Percentiles rank a stretch among this genome's conserved stretches.
These are phyloP conservation scores for Dorcoceras hygrometricum DNA, from an alignment of 257 asterid genomes.

Conservation along the genomic window DNA sequence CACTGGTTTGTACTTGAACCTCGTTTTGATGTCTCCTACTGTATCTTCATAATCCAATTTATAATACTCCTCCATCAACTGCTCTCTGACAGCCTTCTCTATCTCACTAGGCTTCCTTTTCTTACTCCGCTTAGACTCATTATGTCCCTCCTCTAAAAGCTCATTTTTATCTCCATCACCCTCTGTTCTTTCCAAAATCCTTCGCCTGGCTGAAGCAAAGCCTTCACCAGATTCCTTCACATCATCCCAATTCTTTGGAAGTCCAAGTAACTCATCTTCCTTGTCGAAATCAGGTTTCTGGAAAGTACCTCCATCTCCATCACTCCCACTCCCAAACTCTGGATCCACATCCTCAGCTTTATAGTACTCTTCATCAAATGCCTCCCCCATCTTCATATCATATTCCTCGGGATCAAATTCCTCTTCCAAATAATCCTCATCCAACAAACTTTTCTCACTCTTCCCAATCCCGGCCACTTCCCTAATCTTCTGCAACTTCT, in stretches of 20 bases:
- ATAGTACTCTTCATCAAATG: constrained; percentile 63
- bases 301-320: constrained; percentile 38
- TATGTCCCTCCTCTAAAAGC: constrained; percentile 25
- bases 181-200: constrained; percentile 35
- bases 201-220: constrained; percentile 49
- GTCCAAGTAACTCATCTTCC: constrained; percentile 87
- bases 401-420: constrained; percentile 74
- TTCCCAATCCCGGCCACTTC: constrained; percentile 67
- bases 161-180: constrained; percentile 29
- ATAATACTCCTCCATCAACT: constrained; percentile 77
- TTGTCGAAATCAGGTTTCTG: constrained; percentile 79
- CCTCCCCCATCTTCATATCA: constrained; percentile 71
- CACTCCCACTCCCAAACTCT: constrained; percentile 53
- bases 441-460: constrained; percentile 41
- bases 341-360: constrained; percentile 62
- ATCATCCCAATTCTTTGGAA: constrained; percentile 65
- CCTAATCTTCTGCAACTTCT: constrained; percentile 74
- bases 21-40: constrained; percentile 73
- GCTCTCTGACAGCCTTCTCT: constrained; percentile 30
- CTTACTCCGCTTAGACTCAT: constrained; percentile 53
- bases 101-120: constrained; percentile 51
- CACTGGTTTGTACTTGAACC: constrained; percentile 71
- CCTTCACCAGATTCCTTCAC: constrained; percentile 39
- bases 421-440: constrained; percentile 64
- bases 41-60: constrained; percentile 84